Conservation (phyloP, 495 filamentous ascomycete species). For the Tuber aestivum region DNA sequence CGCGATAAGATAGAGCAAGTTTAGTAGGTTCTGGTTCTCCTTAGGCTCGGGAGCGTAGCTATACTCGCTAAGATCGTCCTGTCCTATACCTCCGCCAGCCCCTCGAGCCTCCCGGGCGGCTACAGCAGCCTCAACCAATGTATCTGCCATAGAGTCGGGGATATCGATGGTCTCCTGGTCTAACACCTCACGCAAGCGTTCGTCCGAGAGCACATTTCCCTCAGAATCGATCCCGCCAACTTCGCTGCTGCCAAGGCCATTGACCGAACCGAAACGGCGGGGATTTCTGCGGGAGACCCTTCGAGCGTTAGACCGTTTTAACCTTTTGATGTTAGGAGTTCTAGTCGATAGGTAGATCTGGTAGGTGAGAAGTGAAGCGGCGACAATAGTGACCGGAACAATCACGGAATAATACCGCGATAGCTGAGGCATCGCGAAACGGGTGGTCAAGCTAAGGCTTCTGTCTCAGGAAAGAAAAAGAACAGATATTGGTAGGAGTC, state of each 20-base stretch:
- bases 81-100: conserved; percentile 27
- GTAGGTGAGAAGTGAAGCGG: conserved; percentile 27
- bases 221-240: conserved; percentile 1
- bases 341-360: conserved; percentile 29
- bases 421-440: conserved; percentile 5
- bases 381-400: conserved; percentile 30
- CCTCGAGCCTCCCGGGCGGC: conserved; percentile 38
- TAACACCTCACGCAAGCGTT: conserved; percentile 24
- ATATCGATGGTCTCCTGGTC: conserved; percentile 27
- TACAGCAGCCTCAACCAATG: conserved; percentile 33
- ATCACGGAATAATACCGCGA: conserved; percentile 26
- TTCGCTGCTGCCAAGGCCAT: neutral
- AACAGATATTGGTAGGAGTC: neutral
- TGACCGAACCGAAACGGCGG: conserved; percentile 7
- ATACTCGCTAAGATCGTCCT: conserved; percentile 28
- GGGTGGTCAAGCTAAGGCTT: neutral
- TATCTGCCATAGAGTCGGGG: conserved; percentile 27
- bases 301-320: conserved; percentile 39
- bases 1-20: conserved; percentile 56
- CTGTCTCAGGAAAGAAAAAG: neutral
- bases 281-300: conserved; percentile 26
- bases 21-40: conserved; percentile 55
- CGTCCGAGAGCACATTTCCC: conserved; percentile 22
- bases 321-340: conserved; percentile 21
- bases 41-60: conserved; percentile 40